Evolutionary conservation across 2,329 filamentous ascomycete species (phyloP).

Genomic region (Penicillium capsulatum): DNA sequence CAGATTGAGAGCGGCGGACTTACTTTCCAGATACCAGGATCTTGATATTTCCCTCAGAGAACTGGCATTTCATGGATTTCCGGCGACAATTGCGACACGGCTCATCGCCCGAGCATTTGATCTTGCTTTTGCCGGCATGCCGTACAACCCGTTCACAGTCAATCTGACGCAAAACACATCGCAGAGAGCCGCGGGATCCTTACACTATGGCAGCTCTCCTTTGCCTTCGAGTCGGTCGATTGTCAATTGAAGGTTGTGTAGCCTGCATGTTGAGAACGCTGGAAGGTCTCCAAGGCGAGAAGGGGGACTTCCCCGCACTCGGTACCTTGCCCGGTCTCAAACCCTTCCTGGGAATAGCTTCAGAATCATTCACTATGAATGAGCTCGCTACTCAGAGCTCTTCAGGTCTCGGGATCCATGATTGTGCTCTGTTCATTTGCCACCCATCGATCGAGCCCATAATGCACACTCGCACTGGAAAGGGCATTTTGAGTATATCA

Average conservation of each 20-base stretch:
- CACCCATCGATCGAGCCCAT: too few species aligned
- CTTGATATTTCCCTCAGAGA: conserved; percentile 6
- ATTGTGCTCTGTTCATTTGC: too few species aligned
- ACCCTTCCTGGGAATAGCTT: too few species aligned
- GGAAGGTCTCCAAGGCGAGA: too few species aligned
- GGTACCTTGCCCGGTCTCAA: too few species aligned
- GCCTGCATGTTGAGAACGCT: too few species aligned
- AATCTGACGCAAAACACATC: neutral
- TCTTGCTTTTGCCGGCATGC: conserved; percentile 42
- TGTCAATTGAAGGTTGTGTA: neutral
- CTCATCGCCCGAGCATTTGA: conserved; percentile 40
- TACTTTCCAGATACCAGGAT: conserved; percentile 6
- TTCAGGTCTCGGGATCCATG: too few species aligned
- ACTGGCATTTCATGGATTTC: conserved; percentile 6
- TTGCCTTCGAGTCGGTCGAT: conserved; percentile 1
- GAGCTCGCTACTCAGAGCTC: too few species aligned
- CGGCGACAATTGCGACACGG: conserved; percentile 33
- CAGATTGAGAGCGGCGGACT: neutral
- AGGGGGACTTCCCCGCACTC: too few species aligned
- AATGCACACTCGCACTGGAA: too few species aligned
- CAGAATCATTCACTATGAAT: too few species aligned
- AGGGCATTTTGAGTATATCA: too few species aligned
- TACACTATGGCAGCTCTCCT: conserved; percentile 6
- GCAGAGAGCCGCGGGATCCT: neutral
- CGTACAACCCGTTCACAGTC: conserved; percentile 15